Evolutionary conservation across 768 basidiomycete species (phyloP), one percentile per base, ranked within the genome.

Genomic region (Scleroderma bovista): DNA sequence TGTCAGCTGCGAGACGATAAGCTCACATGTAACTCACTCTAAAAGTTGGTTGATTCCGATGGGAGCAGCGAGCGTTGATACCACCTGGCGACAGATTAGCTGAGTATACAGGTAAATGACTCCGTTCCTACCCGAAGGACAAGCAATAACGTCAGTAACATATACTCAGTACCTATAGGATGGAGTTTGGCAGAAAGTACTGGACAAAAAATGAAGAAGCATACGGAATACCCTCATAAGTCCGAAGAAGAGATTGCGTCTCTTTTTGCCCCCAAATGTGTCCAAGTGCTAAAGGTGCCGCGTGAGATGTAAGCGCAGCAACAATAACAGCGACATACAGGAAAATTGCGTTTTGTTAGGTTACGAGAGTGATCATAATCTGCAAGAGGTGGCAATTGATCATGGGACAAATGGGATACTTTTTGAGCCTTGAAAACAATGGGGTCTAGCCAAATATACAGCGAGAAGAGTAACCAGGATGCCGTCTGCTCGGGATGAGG

Each of bases 361-460:
- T 70, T 58, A 43, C 62, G 64, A 9, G 67, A 62, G 23, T 54
- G 56, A 48, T 74, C 71, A 44, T 73, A 72, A 54, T 83, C 81
- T 1, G 79, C 73, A 20, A 82, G 57, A 1, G 72, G 70, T 10
- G 79, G 81, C 1, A 77, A 56, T 46, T 69, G 57, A 1, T 75
- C 71, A 34, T 66, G 64, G 1, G 74, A 58, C 1, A 82, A 57
- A 57, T 77, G 77, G 4, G 70, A 52, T n/a, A 72, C 59, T n/a
- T 68, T 61, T 51, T 72, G 70, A 1, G 74, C 78, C 10, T 63
- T 54, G 47, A 69, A 68, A 17, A 84, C 66, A 29, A 77, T 61
- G 3, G 71, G 69, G 53, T 86, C 79, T 52, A 86, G 65, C 65
- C 74, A 87, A n/a, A 67, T 63, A 58, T 73, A 84, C 3, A 72